Percentiles rank a stretch among this genome's conserved stretches.
Evolutionary conservation across 805 yeast genomes (phyloP).

Genomic region (Candida berthetii): DNA sequence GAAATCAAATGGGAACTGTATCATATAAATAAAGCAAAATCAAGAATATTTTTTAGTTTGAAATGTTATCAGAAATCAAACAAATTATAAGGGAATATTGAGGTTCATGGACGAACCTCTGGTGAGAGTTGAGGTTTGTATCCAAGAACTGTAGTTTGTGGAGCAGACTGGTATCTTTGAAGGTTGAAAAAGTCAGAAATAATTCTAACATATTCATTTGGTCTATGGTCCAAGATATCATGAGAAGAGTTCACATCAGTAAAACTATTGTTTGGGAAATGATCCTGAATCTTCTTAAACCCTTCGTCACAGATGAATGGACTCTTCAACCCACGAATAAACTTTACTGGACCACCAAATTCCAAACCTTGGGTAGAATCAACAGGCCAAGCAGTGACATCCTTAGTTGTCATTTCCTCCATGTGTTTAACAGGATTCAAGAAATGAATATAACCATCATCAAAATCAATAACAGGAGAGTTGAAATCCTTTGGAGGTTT

Average conservation of each 20-base stretch:
- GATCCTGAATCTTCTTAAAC: constrained; percentile 12
- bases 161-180: constrained; percentile 13
- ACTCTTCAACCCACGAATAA: constrained; percentile 19
- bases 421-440: constrained; percentile 26
- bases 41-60: too few relatives aligned
- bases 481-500: constrained; percentile 20
- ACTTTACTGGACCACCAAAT: constrained; percentile 16
- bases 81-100: too few relatives aligned
- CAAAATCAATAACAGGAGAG: constrained; percentile 20
- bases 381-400: constrained; percentile 28
- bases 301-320: constrained; percentile 18
- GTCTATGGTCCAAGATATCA: constrained; percentile 37
- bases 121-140: not conserved
- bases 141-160: constrained; percentile 6
- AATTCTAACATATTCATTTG: constrained; percentile 23
- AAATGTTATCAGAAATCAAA: too few relatives aligned
- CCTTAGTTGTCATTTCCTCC: constrained; percentile 19
- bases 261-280: constrained; percentile 20
- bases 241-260: constrained; percentile 20
- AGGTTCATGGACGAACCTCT: not conserved
- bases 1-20: too few relatives aligned
- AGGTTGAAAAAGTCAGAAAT: constrained; percentile 21
- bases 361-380: constrained; percentile 12
- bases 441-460: constrained; percentile 23
- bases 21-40: too few relatives aligned